Evolutionary conservation across 257 asterid species (phyloP).

Genomic region (Solanum bukasovii): DNA sequence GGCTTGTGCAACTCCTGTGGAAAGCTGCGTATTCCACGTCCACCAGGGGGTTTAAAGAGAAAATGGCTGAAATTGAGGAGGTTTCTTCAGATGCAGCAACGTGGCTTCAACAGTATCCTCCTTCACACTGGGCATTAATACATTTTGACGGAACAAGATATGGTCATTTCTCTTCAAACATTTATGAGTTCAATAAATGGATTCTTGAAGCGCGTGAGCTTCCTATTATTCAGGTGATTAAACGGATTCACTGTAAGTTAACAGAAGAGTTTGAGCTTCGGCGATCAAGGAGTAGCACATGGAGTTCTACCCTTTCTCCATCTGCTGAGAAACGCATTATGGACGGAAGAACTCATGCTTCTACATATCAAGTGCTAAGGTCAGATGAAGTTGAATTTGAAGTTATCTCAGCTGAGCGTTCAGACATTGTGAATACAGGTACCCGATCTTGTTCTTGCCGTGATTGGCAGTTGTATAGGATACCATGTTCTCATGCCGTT

Average conservation of each 20-base stretch:
- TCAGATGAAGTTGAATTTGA: constrained; percentile 72
- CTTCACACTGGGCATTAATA: constrained; percentile 48
- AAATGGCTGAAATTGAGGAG: constrained; percentile 50
- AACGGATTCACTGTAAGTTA: constrained; percentile 43
- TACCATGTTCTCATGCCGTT: constrained; percentile 74
- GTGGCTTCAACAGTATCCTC: constrained; percentile 58
- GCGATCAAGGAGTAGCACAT: constrained; percentile 24
- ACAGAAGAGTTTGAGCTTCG: constrained; percentile 43
- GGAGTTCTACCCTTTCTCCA: constrained; percentile 59
- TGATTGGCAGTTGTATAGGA: constrained; percentile 55
- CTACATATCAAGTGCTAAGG: constrained; percentile 53
- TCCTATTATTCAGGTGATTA: constrained; percentile 59
- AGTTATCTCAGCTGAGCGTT: constrained; percentile 50
- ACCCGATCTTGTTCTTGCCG: constrained; percentile 52
- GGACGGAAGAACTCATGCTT: constrained; percentile 37
- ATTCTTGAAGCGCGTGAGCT: constrained; percentile 60
- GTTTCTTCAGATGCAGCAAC: constrained; percentile 43
- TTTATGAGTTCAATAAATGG: constrained; percentile 50
- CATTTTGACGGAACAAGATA: constrained; percentile 45
- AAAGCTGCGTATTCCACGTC: constrained; percentile 56
- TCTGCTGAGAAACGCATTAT: constrained; percentile 45
- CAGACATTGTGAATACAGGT: constrained; percentile 54
- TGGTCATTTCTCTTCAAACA: constrained; percentile 58
- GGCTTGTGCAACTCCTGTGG: constrained; percentile 63
- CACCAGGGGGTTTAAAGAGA: constrained; percentile 36